phyloP scores from a whole-genome alignment of 257 asterid genomes.

The Solanum paucissectum region DNA sequence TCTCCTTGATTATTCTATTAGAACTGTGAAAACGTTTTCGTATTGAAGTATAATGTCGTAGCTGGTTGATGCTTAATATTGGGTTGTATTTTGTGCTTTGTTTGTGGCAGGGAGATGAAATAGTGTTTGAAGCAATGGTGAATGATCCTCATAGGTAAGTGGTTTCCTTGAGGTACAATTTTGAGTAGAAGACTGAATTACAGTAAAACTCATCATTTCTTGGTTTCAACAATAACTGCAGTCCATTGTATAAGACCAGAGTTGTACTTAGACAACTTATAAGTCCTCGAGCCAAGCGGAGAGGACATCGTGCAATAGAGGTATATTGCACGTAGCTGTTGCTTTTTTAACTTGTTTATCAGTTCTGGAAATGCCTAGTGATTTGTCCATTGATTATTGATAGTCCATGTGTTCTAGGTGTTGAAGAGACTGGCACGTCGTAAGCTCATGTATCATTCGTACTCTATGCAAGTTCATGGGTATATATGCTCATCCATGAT shows the following conservation, averaged over 20 bases:
- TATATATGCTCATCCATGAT: slow-evolving; percentile 64
- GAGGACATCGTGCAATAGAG: slow-evolving; percentile 90
- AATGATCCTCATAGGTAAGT: slow-evolving; percentile 63
- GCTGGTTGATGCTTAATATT: background rate
- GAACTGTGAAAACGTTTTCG: background rate
- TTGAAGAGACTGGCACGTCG: slow-evolving; percentile 66
- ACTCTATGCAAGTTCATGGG: slow-evolving; percentile 93
- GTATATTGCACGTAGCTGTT: slow-evolving; percentile 14
- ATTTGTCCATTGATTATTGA: background rate
- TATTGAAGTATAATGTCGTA: background rate
- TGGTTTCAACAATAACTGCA: slow-evolving; percentile 20
- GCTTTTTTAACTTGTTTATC: background rate
- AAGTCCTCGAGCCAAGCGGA: slow-evolving; percentile 73
- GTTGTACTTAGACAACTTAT: slow-evolving; percentile 69
- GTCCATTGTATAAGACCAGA: slow-evolving; percentile 62
- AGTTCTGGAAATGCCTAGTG: background rate
- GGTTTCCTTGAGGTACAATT: slow-evolving; percentile 2
- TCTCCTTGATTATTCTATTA: background rate
- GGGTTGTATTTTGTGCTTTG: background rate
- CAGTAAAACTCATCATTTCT: background rate
- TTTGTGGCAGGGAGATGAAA: slow-evolving; percentile 63
- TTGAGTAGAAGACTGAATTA: background rate
- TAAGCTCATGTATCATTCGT: slow-evolving; percentile 72
- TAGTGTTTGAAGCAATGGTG: slow-evolving; percentile 75
- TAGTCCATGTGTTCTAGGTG: slow-evolving; percentile 37